phyloP scores from a whole-genome alignment of 2,329 filamentous ascomycete genomes.

The Boeremia lycopersici region DNA sequence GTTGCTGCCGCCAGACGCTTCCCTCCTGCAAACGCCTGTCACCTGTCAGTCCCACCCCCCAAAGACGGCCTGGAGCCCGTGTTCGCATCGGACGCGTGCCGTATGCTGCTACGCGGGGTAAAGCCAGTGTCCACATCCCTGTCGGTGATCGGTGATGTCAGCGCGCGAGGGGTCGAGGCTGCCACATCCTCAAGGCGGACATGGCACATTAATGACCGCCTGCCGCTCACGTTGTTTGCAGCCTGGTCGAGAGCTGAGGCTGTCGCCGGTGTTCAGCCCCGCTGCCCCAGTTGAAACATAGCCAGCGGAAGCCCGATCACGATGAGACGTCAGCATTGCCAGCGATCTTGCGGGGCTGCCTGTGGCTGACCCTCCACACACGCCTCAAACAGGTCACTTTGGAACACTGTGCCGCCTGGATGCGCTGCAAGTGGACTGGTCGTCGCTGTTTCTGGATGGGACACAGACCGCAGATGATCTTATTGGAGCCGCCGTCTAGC shows the following conservation, averaged over 20 bases:
- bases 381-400: constrained; percentile 1
- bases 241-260: neutral
- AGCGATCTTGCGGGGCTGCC: constrained; percentile 5
- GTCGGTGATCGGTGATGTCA: constrained; percentile 14
- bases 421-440: constrained; percentile 21
- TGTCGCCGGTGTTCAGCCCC: neutral
- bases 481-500: constrained; percentile 29
- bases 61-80: constrained; percentile 1
- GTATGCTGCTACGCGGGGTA: constrained; percentile 9
- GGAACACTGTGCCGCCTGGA: neutral
- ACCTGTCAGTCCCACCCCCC: neutral
- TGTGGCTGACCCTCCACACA: constrained; percentile 5
- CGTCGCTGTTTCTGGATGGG: constrained; percentile 17
- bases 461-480: constrained; percentile 4
- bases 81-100: neutral
- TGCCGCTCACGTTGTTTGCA: neutral
- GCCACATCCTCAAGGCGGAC: neutral
- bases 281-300: neutral
- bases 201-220: neutral
- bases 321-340: neutral
- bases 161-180: neutral
- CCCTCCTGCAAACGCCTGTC: constrained; percentile 8
- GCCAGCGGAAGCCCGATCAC: neutral
- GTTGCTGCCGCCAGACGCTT: neutral
- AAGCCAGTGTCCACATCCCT: constrained; percentile 3